Evolutionary conservation across 2,329 filamentous ascomycete genomes (phyloP).

Genomic region (Fusarium incarnatum): DNA sequence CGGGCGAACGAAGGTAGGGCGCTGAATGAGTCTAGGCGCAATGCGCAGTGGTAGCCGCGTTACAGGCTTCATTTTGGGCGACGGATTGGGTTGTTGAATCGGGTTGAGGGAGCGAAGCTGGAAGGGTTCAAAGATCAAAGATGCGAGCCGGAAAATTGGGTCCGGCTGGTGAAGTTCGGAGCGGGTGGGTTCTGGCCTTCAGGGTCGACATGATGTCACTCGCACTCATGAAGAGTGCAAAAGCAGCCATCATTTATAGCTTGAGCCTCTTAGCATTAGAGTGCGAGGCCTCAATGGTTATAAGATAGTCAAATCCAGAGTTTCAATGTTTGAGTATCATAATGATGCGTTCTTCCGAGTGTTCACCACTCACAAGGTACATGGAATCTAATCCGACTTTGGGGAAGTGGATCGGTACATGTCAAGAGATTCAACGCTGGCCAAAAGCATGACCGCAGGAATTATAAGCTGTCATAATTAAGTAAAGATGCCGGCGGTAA

Average conservation of each 20-base stretch:
- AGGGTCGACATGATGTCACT: slow-evolving; percentile 43
- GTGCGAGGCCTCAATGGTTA: accelerated
- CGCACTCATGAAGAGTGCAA: background rate
- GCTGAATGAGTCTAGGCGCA: slow-evolving; percentile 44
- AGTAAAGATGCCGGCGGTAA: background rate
- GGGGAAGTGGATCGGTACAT: slow-evolving; percentile 1
- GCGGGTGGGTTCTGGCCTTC: slow-evolving; percentile 26
- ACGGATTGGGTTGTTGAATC: slow-evolving; percentile 14
- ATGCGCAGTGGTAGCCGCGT: slow-evolving; percentile 55
- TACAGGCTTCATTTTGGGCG: slow-evolving; percentile 55
- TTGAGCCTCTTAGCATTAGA: too few species aligned
- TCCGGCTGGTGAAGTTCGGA: slow-evolving; percentile 23
- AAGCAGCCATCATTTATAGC: background rate
- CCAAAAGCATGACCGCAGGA: background rate
- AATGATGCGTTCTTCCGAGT: background rate
- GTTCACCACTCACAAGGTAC: background rate
- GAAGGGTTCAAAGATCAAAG: slow-evolving; percentile 11
- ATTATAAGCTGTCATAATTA: background rate
- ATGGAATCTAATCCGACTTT: background rate
- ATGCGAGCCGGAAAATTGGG: slow-evolving; percentile 41
- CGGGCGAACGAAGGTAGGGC: slow-evolving; percentile 39
- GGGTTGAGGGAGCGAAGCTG: slow-evolving; percentile 20
- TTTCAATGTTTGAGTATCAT: background rate
- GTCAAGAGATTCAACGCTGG: background rate
- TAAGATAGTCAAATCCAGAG: background rate